These are phyloP conservation scores for Phytophthora pseudosyringae DNA, from an alignment of 352 stramenopile species.

Conservation along the genomic window DNA sequence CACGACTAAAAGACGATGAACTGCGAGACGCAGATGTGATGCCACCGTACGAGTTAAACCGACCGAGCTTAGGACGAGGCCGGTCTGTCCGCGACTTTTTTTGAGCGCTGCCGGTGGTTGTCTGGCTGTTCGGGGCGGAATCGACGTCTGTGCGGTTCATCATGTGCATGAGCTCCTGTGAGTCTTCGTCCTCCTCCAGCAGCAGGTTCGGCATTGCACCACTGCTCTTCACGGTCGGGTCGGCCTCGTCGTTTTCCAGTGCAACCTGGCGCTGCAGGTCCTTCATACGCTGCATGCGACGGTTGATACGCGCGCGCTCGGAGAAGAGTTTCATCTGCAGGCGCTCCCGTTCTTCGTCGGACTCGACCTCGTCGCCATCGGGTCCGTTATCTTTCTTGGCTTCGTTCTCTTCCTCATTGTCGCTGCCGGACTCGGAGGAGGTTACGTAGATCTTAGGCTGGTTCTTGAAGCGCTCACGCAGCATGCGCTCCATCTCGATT, in stretches of 20 bases:
- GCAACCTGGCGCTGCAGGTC: slow-evolving; percentile 72
- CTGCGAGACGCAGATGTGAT: slow-evolving; percentile 48
- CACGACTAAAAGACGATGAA: slow-evolving; percentile 73
- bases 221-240: slow-evolving; percentile 29
- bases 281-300: slow-evolving; percentile 88
- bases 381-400: slow-evolving; percentile 27
- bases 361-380: slow-evolving; percentile 64
- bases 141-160: slow-evolving; percentile 66
- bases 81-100: slow-evolving; percentile 20
- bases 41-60: slow-evolving; percentile 62
- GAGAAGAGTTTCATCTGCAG: slow-evolving; percentile 90
- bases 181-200: slow-evolving; percentile 83
- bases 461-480: slow-evolving; percentile 74
- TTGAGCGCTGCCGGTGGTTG: background rate
- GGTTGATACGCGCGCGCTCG: slow-evolving; percentile 81
- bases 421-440: slow-evolving; percentile 80
- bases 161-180: slow-evolving; percentile 70
- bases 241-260: slow-evolving; percentile 47
- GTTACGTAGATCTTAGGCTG: slow-evolving; percentile 90
- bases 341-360: slow-evolving; percentile 80
- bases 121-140: slow-evolving; percentile 15
- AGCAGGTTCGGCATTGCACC: slow-evolving; percentile 58
- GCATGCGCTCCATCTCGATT: slow-evolving; percentile 79
- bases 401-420: slow-evolving; percentile 52
- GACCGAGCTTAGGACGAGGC: slow-evolving; percentile 45